A percentile compares a stretch with the other conserved stretches of the same genome.
Conservation (phyloP, 2,329 filamentous ascomycete species). For the Dichotomopilus funicola region DNA sequence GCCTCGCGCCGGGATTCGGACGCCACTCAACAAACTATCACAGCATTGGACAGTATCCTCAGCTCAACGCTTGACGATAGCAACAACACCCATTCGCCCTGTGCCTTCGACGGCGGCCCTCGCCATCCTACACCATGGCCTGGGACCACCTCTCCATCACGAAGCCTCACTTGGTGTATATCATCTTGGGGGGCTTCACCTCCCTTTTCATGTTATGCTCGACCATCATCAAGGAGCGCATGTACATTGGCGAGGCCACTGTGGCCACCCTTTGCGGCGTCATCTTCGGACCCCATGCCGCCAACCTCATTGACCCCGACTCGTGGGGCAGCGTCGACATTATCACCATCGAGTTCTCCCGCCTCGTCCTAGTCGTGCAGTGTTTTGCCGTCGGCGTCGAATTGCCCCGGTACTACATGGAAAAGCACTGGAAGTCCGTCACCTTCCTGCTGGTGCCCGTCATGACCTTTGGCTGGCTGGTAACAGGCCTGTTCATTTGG, state of each 20-base stretch:
- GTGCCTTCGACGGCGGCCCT: not conserved
- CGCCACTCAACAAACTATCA: not conserved
- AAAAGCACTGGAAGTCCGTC: slow-evolving; percentile 93
- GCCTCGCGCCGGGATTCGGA: not conserved
- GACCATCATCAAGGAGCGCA: slow-evolving; percentile 93
- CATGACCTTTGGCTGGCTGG: slow-evolving; percentile 94
- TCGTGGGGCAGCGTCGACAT: slow-evolving; percentile 80
- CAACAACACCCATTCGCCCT: not conserved
- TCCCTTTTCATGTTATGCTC: slow-evolving; percentile 98
- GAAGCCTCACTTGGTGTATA: slow-evolving; percentile 94
- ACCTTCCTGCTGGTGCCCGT: slow-evolving; percentile 82
- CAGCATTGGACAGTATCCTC: not conserved
- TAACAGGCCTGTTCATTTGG: slow-evolving; percentile 92
- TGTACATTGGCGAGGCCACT: slow-evolving; percentile 98
- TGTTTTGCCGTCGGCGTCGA: slow-evolving; percentile 90
- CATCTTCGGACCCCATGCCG: slow-evolving; percentile 81
- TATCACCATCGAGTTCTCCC: slow-evolving; percentile 81
- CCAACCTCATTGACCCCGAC: slow-evolving; percentile 68
- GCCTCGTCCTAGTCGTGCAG: slow-evolving; percentile 84
- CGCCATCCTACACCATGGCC: slow-evolving; percentile 49
- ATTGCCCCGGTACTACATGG: slow-evolving; percentile 92
- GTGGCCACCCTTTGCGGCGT: slow-evolving; percentile 83
- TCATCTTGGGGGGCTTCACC: slow-evolving; percentile 96
- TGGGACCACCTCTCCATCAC: slow-evolving; percentile 82
- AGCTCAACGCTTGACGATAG: no score